phyloP scores from a whole-genome alignment of 352 stramenopile species.

The Sclerospora graminicola region DNA sequence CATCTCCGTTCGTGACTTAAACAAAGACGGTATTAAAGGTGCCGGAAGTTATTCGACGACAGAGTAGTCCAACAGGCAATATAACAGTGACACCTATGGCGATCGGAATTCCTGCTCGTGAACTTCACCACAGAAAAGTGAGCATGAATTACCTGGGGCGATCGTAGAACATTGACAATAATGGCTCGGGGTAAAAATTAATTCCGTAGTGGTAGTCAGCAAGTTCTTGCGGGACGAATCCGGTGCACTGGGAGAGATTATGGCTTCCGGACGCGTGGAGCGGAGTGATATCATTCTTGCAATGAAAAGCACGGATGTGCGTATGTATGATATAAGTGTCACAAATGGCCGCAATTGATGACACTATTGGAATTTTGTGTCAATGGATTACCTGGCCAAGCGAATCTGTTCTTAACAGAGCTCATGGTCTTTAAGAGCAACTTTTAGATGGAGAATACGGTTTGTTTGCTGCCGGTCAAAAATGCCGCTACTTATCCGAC shows the following conservation, averaged over 20 bases:
- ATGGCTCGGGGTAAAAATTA: conserved; percentile 74
- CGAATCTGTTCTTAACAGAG: too few species aligned
- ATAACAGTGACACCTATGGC: conserved; percentile 2
- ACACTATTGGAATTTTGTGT: too few species aligned
- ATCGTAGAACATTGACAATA: conserved; percentile 49
- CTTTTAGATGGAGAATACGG: too few species aligned
- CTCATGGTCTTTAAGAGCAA: too few species aligned
- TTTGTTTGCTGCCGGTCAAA: too few species aligned
- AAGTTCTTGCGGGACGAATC: conserved; percentile 53
- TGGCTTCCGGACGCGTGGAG: conserved; percentile 40
- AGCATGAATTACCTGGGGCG: conserved; percentile 11
- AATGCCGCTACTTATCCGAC: too few species aligned
- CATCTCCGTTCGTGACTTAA: too few species aligned
- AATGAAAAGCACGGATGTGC: conserved; percentile 47
- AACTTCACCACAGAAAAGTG: conserved; percentile 6
- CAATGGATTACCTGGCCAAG: too few species aligned
- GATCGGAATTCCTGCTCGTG: conserved; percentile 15
- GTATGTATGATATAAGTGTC: too few species aligned
- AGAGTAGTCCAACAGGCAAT: conserved; percentile 13
- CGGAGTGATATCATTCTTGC: conserved; percentile 52
- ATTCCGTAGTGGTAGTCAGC: conserved; percentile 65
- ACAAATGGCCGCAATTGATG: too few species aligned
- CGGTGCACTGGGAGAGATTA: conserved; percentile 52
- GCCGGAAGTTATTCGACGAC: conserved; percentile 7
- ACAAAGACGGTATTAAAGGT: conserved; percentile 4